Base-by-base conservation (phyloP, 345 rosid genomes). In the Bruguiera parviflora region DNA sequence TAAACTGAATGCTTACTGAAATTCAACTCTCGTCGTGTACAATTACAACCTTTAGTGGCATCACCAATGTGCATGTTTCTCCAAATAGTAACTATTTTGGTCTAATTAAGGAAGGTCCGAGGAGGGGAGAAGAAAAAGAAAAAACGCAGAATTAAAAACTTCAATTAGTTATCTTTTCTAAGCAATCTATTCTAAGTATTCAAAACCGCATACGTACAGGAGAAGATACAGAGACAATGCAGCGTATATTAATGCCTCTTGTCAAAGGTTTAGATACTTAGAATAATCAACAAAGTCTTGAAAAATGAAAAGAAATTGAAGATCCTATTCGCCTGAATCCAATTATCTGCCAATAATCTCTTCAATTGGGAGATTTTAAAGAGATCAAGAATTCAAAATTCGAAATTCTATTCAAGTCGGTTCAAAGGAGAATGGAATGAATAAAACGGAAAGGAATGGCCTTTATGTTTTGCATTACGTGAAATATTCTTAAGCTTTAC, bases 401-500 rank as follows among this genome's bases (percentile, higher is more conserved):
- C 74, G 57, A 70, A 59, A 55, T 73, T 66, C 67, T 31, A 61
- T 53, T 74, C 53, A 68, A 73, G 18, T 52, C 29, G 22, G 37
- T 69, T 49, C 31, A 57, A 65, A 57, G 7, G 53, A 25, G 35
- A 9, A 55, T 2, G 6, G 28, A 73, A 16, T 57, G 31, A 18
- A 65, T 29, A 46, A 35, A 61, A 72, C 37, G 27, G 33, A 52
- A 64, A 67, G 46, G 76, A 77, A 77, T 65, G 77, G 62, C 28
- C 62, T 80, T 78, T 64, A 75, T 22, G 76, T 67, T 70, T 8
- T 33, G 80, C 79, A 77, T 73, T 71, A 73, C 47, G 63, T 66
- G 77, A 83, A 84, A 80, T 84, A 84, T 85, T 80, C 86, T 65
- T 22, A 57, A 77, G 72, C 85, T 79, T 83, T 79, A 72, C 75